Evolutionary conservation across 495 filamentous ascomycete species (phyloP), one percentile per base, ranked within the genome.

Genomic region (Aspergillus kassunensis): DNA sequence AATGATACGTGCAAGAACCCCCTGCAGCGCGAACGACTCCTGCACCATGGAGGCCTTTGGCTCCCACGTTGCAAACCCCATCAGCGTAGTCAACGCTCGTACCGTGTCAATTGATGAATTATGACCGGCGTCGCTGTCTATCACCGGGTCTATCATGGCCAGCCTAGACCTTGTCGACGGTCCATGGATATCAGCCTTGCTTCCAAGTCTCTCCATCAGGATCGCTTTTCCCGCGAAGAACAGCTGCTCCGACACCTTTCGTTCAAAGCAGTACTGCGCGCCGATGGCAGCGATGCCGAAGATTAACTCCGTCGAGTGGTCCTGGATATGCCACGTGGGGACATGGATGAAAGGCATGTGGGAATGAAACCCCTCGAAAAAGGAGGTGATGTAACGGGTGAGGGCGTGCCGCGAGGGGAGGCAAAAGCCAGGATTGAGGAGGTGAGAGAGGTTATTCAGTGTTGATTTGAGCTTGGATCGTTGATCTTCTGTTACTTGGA

Each of bases 21-120:
- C 55, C 36, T 71, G 70, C 1, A 73, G 49, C 20, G 58, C 57
- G 23, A 71, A 67, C 3, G 70, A 62, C 44, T 73, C 70, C 36
- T 70, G 70, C 6, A 73, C 64, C 13, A 71, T 56, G n/a, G 62
- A 59, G 10, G 64, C 60, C 41, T 53, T 59, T 61, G 16, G n/a
- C n/a, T 73, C 70, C 70, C 70, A 73, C 3, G 70, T 71, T 6
- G 70, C 54, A 44, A 68, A 73, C 9, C 64, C 64, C 68, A 73
- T 73, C 19, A 73, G 56, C 0, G 62, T 51, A 6, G 71, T 57
- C 2, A 73, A 54, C 24, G 66, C 69, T 9, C 70, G 63, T 27
- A 69, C 69, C 18, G 62, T 66, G 47, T 73, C 68, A 65, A 53
- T 64, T 64, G 12, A 29, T 5, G 23, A 1, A 21, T n/a, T 15